Evolutionary conservation across 2,329 filamentous ascomycete genomes (phyloP), one percentile per base, ranked within the genome.

Genomic region (Arthrobotrys sphaeroides): DNA sequence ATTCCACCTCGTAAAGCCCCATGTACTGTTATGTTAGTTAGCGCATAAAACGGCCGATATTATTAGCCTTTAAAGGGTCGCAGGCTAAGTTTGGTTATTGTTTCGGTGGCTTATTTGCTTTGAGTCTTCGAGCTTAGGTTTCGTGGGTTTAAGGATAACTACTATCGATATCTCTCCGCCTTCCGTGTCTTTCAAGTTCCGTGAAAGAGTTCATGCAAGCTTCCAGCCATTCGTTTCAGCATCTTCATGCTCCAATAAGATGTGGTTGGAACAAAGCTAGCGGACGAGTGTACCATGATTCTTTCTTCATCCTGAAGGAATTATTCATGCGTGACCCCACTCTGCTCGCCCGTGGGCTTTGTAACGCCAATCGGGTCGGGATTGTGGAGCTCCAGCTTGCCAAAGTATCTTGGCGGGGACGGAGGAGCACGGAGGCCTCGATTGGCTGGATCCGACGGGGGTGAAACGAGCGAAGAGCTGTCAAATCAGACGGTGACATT

Each of bases 401-500:
- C 22, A 47, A 31, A 51, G 20, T 2, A 20, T 31, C 45, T 60
- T 59, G 33, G 18, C 40, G 5, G 9, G 6, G 5, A 45, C 49
- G 64, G 64, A 57, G 64, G 47, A 66, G 61, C 36, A 55, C 51
- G 26, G 33, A 60, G 24, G 55, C 28, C 36, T 60, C 55, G 9
- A 68, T 68, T 68, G 64, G 64, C 18, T 43, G 12, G 38, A 59
- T 45, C 16, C 10, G 9, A 43, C 55, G 20, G 18, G 36, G 55
- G 55, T 68, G 64, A 68, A 68, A 68, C 64, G 49, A 59, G 31
- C 9, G 51, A 38, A 38, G 18, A 68, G 43, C 64, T 68, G 64
- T 68, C 64, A 68, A 68, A 68, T 68, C 64, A 68, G 64, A 68
- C 40, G 42, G 16, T 60, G 64, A 49, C 38, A 60, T 68, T 68